Evolutionary conservation across 2,329 filamentous ascomycete genomes (phyloP).

Genomic region (Neobulgaria alba): DNA sequence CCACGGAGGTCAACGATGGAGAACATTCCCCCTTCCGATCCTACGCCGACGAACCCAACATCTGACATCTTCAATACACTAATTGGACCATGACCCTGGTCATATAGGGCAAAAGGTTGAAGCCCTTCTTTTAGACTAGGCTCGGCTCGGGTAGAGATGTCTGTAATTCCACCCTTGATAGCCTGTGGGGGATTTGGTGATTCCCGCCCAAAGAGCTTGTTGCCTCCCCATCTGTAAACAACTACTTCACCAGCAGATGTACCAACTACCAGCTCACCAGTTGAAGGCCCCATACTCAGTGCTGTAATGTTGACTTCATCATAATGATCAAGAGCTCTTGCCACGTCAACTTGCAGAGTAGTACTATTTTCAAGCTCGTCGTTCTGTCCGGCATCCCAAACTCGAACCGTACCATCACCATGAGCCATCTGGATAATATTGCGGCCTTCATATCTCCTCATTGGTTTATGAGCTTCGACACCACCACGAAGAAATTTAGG

Average conservation of each 20-base stretch:
- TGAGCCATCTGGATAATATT: slow-evolving; percentile 83
- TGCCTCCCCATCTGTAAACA: slow-evolving; percentile 81
- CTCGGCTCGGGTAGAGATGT: slow-evolving; percentile 67
- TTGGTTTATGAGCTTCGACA: slow-evolving; percentile 57
- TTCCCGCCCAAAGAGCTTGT: slow-evolving; percentile 62
- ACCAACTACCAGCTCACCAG: slow-evolving; percentile 78
- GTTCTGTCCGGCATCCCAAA: slow-evolving; percentile 88
- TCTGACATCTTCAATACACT: slow-evolving; percentile 79
- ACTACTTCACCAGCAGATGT: slow-evolving; percentile 76
- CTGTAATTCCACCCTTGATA: slow-evolving; percentile 62
- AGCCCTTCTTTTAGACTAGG: slow-evolving; percentile 67
- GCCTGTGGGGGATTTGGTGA: slow-evolving; percentile 41
- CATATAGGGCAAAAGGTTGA: slow-evolving; percentile 70
- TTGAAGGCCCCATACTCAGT: slow-evolving; percentile 73
- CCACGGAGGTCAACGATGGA: slow-evolving; percentile 82
- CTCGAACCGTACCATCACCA: slow-evolving; percentile 79
- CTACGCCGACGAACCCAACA: slow-evolving; percentile 82
- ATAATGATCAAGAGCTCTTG: slow-evolving; percentile 70
- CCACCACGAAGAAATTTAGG: slow-evolving; percentile 74
- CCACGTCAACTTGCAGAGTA: slow-evolving; percentile 78
- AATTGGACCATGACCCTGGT: slow-evolving; percentile 75
- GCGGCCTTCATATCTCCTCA: slow-evolving; percentile 71
- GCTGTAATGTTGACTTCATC: slow-evolving; percentile 67
- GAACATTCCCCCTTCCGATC: slow-evolving; percentile 74
- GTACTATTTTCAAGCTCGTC: slow-evolving; percentile 87